Base-by-base conservation (phyloP, 306 rosid species). In the Fragaria vesca region DNA sequence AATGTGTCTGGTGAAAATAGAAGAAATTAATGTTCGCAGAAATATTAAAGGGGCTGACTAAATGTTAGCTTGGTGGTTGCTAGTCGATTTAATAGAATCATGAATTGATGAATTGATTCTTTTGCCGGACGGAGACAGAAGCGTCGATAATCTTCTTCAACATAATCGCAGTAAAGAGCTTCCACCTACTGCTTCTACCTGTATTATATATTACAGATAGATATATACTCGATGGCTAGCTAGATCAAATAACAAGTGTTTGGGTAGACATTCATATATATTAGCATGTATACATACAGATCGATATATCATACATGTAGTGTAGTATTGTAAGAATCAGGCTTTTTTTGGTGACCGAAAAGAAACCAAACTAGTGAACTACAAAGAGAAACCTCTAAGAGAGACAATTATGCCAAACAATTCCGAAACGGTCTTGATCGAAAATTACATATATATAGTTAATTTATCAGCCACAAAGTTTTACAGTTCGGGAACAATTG, bases 111-210 rank as follows among this genome's bases (percentile, higher is more conserved):
- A 54, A 3, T 55, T n/a, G 62, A n/a, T 6, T 24, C 12, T 21
- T 8, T n/a, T 57, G 62, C 26, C 28, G 26, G 62, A 55, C 1
- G 30, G 12, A 55, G 30, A 0, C 15, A n/a, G 62, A 30, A 32
- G 43, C 69, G 16, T 63, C 42, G 42, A 43, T 38, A 4, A 26
- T 62, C 67, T 12, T 62, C 40, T 40, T 30, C n/a, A 28, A 60
- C 36, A 62, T 30, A 62, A 6, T 28, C 34, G 0, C 54, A 15
- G 18, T 15, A 57, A 58, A 36, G 13, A 54, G 21, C 34, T 20
- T 20, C 46, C 70, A 74, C 78, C 55, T 60, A 18, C 78, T 28
- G 32, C 70, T 74, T 61, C 60, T 13, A 40, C 28, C n/a, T 52
- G 21, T 5, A 51, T 17, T 47, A 13, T 16, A 51, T 51, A 51